Conservation (phyloP, 1,284 basidiomycete genomes). For the Leccinum subrobustum region DNA sequence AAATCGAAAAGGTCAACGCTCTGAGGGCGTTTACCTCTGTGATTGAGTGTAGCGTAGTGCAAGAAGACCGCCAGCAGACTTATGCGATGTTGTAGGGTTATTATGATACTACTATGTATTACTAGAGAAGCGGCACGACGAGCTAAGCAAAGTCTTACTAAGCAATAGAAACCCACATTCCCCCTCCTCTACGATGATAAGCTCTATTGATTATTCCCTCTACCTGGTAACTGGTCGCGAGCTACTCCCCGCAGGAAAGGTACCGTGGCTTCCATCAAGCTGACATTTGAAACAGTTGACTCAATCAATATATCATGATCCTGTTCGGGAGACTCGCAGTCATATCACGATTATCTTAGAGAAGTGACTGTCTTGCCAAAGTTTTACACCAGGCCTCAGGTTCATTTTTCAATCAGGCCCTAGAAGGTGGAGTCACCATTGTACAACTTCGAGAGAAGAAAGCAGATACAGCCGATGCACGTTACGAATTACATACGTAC, state of each 20-base stretch:
- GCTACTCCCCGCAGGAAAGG: conserved; percentile 79
- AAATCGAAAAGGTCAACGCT: not conserved
- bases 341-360: conserved; percentile 75
- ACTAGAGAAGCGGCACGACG: too few species aligned
- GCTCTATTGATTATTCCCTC: conserved; percentile 66
- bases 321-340: not conserved
- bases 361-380: conserved; percentile 45
- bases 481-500: conserved; percentile 16
- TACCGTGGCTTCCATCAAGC: conserved; percentile 29
- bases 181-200: not conserved
- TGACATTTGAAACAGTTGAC: not conserved
- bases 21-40: conserved; percentile 6
- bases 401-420: conserved; percentile 46
- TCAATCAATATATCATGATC: not conserved
- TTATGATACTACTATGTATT: too few species aligned
- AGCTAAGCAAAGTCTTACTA: not conserved
- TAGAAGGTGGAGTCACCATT: conserved; percentile 84
- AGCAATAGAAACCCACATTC: not conserved
- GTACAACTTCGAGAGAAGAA: conserved; percentile 90
- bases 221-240: conserved; percentile 88
- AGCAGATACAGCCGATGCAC: conserved; percentile 74
- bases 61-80: not conserved
- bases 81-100: not conserved
- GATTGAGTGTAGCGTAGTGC: conserved; percentile 1
- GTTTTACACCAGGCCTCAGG: not conserved